Evolutionary conservation across 148 eudicot genomes (phyloP), one percentile per base, ranked within the genome.

Genomic region (Diospyros lotus): DNA sequence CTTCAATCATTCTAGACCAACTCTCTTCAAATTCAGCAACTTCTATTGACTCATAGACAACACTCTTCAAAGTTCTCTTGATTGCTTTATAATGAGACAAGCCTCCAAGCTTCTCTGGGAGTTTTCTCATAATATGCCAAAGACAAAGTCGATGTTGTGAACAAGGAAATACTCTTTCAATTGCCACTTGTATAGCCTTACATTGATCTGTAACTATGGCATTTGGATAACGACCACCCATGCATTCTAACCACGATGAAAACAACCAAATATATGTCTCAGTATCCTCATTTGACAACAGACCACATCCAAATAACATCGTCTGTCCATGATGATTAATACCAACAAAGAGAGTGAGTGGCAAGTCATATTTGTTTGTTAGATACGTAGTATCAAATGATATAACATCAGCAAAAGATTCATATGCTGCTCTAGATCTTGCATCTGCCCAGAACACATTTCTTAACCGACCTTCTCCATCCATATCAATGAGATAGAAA

Each of bases 361-460:
- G 63, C 74, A 71, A 40, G 4, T 71, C 74, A 71, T 71, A 71
- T 5, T 55, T 71, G 42, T 71, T 56, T 38, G 63, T 71, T 50
- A 71, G 40, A 65, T 75, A 80, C 1, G 67, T 80, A 2, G 79
- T 40, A 62, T 80, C 78, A 69, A 61, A 74, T 11, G 71, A 17
- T 9, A 80, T 60, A 0, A 58, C 58, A 51, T 80, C 79, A 4
- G 75, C 72, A 46, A 80, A 80, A 6, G 41, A 64, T 14, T 80
- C 43, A 55, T 15, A 80, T 8, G 71, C 58, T 0, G 45, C 79
- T 11, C 68, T 44, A 64, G 52, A 42, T 43, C 76, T 59, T 7
- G 72, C 75, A 46, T 75, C n/a, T 1, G 53, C 68, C 78, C 72
- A 80, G 42, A 79, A 75, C 2, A 74, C 75, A 78, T 78, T 73